phyloP scores from a whole-genome alignment of 768 basidiomycete genomes.

The Kwoniella sp. region DNA sequence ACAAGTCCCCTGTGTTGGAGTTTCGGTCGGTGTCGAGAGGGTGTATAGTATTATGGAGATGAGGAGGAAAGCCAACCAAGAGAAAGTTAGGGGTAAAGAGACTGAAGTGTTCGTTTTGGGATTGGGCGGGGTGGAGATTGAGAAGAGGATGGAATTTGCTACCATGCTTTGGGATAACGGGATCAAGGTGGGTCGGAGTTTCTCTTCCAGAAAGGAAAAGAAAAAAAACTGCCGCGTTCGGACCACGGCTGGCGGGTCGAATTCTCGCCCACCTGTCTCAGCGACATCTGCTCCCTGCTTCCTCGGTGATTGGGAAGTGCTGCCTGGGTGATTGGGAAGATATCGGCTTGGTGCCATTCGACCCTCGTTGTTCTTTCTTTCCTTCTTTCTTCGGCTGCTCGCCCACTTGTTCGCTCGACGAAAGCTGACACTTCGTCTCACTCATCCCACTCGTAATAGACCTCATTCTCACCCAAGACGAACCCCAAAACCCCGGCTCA shows the following conservation, averaged over 20 bases:
- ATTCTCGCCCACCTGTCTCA: too few relatives aligned
- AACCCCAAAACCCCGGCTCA: conserved; percentile 87
- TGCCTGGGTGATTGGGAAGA: too few relatives aligned
- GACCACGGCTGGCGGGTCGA: too few relatives aligned
- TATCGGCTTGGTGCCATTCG: too few relatives aligned
- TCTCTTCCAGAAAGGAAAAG: too few relatives aligned
- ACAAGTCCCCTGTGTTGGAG: conserved; percentile 80
- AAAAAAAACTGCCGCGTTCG: too few relatives aligned
- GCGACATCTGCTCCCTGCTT: too few relatives aligned
- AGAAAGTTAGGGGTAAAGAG: conserved; percentile 73
- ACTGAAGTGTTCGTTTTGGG: conserved; percentile 93
- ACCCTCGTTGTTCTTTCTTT: too few relatives aligned
- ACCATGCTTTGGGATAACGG: conserved; percentile 80
- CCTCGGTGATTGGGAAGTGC: too few relatives aligned
- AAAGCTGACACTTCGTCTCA: not conserved
- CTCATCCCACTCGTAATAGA: conserved; percentile 58
- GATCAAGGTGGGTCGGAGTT: conserved; percentile 68
- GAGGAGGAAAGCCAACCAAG: conserved; percentile 65
- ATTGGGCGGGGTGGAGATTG: conserved; percentile 81
- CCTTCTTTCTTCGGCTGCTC: too few relatives aligned
- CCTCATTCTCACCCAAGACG: conserved; percentile 87
- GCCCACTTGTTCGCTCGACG: not conserved
- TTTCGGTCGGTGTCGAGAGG: conserved; percentile 88
- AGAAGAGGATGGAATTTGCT: conserved; percentile 78
- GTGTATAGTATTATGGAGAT: conserved; percentile 90